phyloP scores from a whole-genome alignment of 768 basidiomycete genomes.

The Termitomyces titanicus region DNA sequence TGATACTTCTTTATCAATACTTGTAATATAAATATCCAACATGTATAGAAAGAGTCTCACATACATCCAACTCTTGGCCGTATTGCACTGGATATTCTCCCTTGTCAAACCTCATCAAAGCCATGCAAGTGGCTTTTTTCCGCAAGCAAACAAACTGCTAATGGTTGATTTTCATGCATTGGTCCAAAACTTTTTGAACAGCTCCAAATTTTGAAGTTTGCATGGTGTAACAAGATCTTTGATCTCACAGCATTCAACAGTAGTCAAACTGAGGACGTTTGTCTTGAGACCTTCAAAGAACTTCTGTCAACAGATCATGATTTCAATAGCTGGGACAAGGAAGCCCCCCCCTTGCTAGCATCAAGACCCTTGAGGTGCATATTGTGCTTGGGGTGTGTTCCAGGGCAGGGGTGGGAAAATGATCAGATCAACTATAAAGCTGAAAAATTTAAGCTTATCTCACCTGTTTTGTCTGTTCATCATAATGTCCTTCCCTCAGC shows the following conservation, averaged over 20 bases:
- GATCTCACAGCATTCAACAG: conserved; percentile 46
- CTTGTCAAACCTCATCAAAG: conserved; percentile 18
- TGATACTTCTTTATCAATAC: too few relatives aligned
- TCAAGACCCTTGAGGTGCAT: too few relatives aligned
- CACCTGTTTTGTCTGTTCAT: too few relatives aligned
- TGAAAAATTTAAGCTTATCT: too few relatives aligned
- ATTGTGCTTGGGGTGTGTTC: too few relatives aligned
- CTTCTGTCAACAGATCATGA: neutral
- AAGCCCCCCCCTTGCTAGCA: too few relatives aligned
- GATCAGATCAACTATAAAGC: too few relatives aligned
- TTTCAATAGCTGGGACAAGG: neutral
- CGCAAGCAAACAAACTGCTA: conserved; percentile 10
- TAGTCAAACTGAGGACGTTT: conserved; percentile 1
- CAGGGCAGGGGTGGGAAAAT: too few relatives aligned
- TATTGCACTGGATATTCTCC: conserved; percentile 16
- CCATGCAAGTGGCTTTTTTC: conserved; percentile 18
- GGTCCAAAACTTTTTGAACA: conserved; percentile 4
- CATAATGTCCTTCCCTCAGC: too few relatives aligned
- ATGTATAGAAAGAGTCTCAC: neutral
- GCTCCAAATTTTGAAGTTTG: conserved; percentile 13
- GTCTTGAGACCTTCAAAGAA: neutral
- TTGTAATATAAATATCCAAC: too few relatives aligned
- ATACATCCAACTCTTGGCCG: conserved; percentile 13
- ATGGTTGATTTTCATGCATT: neutral
- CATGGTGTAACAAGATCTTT: conserved; percentile 1